These are phyloP conservation scores for Candida broadrunensis DNA, from an alignment of 805 yeast genomes.

Conservation along the genomic window DNA sequence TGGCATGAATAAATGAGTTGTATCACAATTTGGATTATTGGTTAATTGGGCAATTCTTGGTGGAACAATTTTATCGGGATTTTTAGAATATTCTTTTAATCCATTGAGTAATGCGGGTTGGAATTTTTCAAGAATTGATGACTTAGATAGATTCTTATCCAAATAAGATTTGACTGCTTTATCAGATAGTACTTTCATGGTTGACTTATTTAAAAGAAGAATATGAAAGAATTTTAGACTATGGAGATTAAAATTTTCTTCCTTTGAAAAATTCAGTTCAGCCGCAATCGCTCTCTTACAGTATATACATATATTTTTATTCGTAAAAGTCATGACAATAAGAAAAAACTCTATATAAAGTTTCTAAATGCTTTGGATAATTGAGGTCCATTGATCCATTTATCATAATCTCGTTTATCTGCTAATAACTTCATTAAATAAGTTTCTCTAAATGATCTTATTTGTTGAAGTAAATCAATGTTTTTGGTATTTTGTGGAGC, in stretches of 20 bases:
- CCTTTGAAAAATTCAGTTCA: too few relatives aligned
- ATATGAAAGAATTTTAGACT: too few relatives aligned
- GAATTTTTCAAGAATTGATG: slow-evolving; percentile 23
- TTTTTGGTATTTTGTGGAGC: not conserved
- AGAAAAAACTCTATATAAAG: not conserved
- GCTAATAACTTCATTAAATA: not conserved
- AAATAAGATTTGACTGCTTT: slow-evolving; percentile 26
- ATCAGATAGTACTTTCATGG: slow-evolving; percentile 29
- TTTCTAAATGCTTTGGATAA: not conserved
- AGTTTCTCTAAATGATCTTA: not conserved
- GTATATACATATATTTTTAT: not conserved
- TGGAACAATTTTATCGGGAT: slow-evolving; percentile 48
- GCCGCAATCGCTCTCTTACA: not conserved
- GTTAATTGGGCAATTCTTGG: slow-evolving; percentile 47
- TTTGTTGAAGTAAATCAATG: not conserved
- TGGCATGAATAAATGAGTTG: slow-evolving; percentile 64
- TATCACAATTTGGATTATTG: slow-evolving; percentile 27
- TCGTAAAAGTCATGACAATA: not conserved
- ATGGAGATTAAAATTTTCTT: too few relatives aligned
- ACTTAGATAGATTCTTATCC: slow-evolving; percentile 18
- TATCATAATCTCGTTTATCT: not conserved
- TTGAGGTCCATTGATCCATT: not conserved
- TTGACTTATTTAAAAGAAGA: not conserved
- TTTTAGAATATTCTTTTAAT: slow-evolving; percentile 36
- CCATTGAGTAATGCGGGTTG: slow-evolving; percentile 37